These are phyloP conservation scores for Xylariaceae sp. DNA, from an alignment of 2,329 filamentous ascomycete species.

Conservation along the genomic window DNA sequence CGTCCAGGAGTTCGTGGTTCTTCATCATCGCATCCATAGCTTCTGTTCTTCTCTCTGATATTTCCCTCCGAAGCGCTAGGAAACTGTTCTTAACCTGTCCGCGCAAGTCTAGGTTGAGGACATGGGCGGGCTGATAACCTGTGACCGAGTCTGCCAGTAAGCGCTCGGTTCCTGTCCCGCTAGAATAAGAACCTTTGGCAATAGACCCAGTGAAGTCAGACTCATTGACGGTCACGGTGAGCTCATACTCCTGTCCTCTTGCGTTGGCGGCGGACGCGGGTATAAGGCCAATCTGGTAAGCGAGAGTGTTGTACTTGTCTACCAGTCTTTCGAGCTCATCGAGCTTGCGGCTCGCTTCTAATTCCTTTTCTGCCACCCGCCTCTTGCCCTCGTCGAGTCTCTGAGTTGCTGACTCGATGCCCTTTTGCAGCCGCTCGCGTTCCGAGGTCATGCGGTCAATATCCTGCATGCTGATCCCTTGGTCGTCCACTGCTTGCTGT, in stretches of 20 bases:
- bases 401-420: slow-evolving; percentile 69
- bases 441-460: slow-evolving; percentile 99
- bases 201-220: slow-evolving; percentile 70
- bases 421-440: slow-evolving; percentile 85
- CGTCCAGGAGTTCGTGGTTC: slow-evolving; percentile 87
- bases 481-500: slow-evolving; percentile 82
- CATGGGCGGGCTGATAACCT: slow-evolving; percentile 84
- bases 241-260: slow-evolving; percentile 78
- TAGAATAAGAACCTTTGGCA: slow-evolving; percentile 42
- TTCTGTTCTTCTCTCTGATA: slow-evolving; percentile 79
- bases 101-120: slow-evolving; percentile 84
- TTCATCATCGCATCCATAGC: slow-evolving; percentile 90
- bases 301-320: slow-evolving; percentile 87
- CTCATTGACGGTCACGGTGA: slow-evolving; percentile 76
- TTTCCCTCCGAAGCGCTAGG: slow-evolving; percentile 74
- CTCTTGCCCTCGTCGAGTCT: slow-evolving; percentile 82
- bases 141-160: slow-evolving; percentile 76
- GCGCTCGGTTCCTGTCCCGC: slow-evolving; percentile 60
- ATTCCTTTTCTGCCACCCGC: slow-evolving; percentile 77
- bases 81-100: slow-evolving; percentile 78
- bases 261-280: slow-evolving; percentile 81
- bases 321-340: slow-evolving; percentile 90
- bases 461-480: slow-evolving; percentile 95
- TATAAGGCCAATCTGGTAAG: slow-evolving; percentile 90
- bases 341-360: slow-evolving; percentile 78